These are phyloP conservation scores for Fusarium sp. DNA, from an alignment of 2,329 filamentous ascomycete species.

Conservation along the genomic window DNA sequence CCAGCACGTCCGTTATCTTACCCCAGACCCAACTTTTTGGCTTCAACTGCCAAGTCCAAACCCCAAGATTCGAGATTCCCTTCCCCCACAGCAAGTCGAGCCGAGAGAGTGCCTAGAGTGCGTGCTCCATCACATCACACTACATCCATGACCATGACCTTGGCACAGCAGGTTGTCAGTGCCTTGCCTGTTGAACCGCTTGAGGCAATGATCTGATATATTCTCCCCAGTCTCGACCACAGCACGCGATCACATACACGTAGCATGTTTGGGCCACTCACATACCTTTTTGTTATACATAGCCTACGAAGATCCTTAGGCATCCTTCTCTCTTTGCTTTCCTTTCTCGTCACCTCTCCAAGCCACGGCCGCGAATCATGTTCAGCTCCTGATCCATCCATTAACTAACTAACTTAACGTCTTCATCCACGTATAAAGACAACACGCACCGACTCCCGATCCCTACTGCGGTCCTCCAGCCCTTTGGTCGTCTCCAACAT, in stretches of 20 bases:
- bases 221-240: not conserved
- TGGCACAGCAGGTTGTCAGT: not conserved
- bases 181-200: not conserved
- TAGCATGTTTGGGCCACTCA: not conserved
- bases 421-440: not conserved
- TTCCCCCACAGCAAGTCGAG: not conserved
- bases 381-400: not conserved
- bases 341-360: not conserved
- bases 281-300: not conserved
- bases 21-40: not conserved
- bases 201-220: not conserved
- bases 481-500: not conserved
- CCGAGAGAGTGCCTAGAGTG: not conserved
- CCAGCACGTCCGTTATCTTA: not conserved
- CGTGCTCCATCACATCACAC: not conserved
- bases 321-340: not conserved
- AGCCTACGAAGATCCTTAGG: not conserved
- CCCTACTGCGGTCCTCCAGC: not conserved
- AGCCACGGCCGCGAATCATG: not conserved
- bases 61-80: not conserved
- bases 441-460: not conserved
- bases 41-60: not conserved
- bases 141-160: not conserved
- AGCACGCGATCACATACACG: not conserved
- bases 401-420: not conserved